Conservation (phyloP, 345 rosid species). For the Arabis alpina region DNA sequence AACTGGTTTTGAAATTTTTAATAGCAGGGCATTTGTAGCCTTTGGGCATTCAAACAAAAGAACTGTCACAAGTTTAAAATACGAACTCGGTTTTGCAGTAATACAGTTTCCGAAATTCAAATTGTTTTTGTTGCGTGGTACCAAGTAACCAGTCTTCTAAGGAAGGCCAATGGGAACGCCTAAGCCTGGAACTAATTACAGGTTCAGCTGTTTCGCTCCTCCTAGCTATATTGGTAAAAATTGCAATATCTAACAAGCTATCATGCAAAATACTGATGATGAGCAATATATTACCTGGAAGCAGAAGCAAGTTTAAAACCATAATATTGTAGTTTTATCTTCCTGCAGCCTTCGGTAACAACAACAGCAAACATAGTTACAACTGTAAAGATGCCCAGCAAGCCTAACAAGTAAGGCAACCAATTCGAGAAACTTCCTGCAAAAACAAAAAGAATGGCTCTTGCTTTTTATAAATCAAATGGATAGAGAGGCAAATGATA, state of each 20-base stretch:
- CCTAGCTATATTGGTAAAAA: not conserved
- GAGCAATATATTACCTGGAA: conserved; percentile 56
- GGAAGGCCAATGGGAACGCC: too few relatives aligned
- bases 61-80: too few relatives aligned
- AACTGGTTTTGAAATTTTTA: too few relatives aligned
- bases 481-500: conserved; percentile 7
- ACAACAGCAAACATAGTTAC: conserved; percentile 97
- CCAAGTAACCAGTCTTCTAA: too few relatives aligned
- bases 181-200: too few relatives aligned
- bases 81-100: too few relatives aligned
- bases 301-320: conserved; percentile 95
- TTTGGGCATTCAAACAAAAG: too few relatives aligned
- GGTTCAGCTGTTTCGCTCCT: too few relatives aligned
- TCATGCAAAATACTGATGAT: conserved; percentile 18
- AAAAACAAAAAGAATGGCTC: conserved; percentile 18
- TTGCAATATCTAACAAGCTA: conserved; percentile 3
- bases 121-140: too few relatives aligned
- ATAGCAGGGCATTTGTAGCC: too few relatives aligned
- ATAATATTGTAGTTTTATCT: conserved; percentile 90
- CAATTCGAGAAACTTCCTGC: conserved; percentile 73
- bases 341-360: conserved; percentile 96
- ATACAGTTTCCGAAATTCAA: too few relatives aligned
- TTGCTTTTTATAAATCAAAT: not conserved
- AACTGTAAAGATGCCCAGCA: conserved; percentile 69
- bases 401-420: conserved; percentile 76